Evolutionary conservation across 163 green algal genomes (phyloP).

Genomic region (Scenedesmus sp.): DNA sequence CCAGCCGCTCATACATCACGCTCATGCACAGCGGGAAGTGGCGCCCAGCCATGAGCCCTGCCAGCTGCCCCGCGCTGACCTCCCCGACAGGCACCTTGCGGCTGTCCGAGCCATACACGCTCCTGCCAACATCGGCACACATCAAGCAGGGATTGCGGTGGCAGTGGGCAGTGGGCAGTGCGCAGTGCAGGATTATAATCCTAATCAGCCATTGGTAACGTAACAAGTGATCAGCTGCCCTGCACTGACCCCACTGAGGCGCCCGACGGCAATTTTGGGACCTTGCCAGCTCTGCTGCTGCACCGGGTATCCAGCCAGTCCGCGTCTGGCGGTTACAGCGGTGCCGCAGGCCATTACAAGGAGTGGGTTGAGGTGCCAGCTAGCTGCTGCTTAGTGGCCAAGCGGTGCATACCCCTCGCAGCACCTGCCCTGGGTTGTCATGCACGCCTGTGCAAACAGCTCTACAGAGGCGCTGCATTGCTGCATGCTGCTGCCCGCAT

Average conservation of each 20-base stretch:
- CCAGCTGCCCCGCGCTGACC: slow-evolving; percentile 75
- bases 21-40: slow-evolving; percentile 98
- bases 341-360: too few relatives aligned
- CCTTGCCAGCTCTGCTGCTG: too few relatives aligned
- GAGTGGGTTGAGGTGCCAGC: too few relatives aligned
- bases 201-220: neutral
- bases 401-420: neutral
- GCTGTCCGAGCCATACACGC: slow-evolving; percentile 12
- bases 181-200: neutral
- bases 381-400: neutral
- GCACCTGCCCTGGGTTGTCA: neutral
- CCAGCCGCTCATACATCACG: slow-evolving; percentile 84
- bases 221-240: neutral
- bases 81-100: slow-evolving; percentile 58
- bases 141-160: neutral
- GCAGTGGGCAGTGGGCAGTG: neutral
- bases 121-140: slow-evolving; percentile 15
- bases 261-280: too few relatives aligned
- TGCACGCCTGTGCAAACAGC: too few relatives aligned
- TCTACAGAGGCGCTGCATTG: too few relatives aligned
- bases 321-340: too few relatives aligned
- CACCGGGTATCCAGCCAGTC: too few relatives aligned
- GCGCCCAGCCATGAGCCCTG: slow-evolving; percentile 70
- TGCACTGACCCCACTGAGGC: too few relatives aligned
- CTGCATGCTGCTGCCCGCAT: neutral